Evolutionary conservation across 2,329 filamentous ascomycete genomes (phyloP).

Genomic region (Raffaelea albimanens): DNA sequence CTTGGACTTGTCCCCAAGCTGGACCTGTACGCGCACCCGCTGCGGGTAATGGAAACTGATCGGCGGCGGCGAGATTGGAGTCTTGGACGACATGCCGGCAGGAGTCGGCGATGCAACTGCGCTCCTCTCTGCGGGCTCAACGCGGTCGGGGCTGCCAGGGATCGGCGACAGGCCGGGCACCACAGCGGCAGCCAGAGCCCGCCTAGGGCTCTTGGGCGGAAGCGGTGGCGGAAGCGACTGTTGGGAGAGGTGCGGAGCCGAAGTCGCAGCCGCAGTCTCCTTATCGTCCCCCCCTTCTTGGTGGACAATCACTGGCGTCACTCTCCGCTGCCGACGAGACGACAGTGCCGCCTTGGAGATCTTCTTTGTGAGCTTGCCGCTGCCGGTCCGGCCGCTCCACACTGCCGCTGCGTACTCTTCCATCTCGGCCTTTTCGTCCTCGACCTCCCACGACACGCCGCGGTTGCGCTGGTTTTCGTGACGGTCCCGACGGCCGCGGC

Average conservation of each 20-base stretch:
- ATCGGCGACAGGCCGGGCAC: too few relatives aligned
- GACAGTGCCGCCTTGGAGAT: background rate
- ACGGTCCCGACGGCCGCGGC: background rate
- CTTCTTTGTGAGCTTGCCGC: background rate
- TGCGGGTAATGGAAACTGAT: constrained; percentile 22
- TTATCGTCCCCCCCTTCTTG: constrained; percentile 1
- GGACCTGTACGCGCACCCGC: constrained; percentile 12
- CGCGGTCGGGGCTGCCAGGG: too few relatives aligned
- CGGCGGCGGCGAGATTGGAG: constrained; percentile 4
- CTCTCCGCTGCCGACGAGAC: background rate
- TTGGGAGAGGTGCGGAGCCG: background rate
- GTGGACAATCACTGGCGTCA: constrained; percentile 5
- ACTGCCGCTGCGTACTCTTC: background rate
- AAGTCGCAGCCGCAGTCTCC: too few relatives aligned
- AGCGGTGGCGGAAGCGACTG: background rate
- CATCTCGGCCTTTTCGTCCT: background rate
- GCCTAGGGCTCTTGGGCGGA: background rate
- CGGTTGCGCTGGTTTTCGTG: background rate
- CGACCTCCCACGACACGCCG: too few relatives aligned
- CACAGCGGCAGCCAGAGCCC: too few relatives aligned
- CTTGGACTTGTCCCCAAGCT: background rate
- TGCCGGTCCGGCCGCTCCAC: background rate
- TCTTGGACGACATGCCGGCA: background rate
- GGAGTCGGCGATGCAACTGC: too few relatives aligned
- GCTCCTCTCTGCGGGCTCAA: too few relatives aligned